Evolutionary conservation across 176 grass and related monocot species (phyloP).

Genomic region (Cenchrus americanus): DNA sequence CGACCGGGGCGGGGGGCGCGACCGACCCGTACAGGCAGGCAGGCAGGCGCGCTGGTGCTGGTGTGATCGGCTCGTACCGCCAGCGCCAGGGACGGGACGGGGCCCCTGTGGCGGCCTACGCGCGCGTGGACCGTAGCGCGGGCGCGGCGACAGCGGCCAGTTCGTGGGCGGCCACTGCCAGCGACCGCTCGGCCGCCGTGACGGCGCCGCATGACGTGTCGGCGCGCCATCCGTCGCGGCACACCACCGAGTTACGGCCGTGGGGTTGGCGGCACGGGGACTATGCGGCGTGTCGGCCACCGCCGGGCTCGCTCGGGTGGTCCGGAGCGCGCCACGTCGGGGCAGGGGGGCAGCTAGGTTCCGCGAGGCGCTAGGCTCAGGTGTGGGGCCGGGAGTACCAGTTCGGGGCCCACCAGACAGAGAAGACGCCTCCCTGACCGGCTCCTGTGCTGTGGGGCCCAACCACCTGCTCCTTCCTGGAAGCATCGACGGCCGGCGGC

Average conservation of each 20-base stretch:
- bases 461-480: neutral
- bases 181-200: neutral
- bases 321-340: slow-evolving; percentile 23
- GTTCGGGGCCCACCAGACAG: neutral
- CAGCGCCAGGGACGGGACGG: neutral
- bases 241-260: neutral
- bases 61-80: neutral
- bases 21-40: neutral
- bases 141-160: neutral
- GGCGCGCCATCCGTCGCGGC: neutral
- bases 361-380: neutral
- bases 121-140: neutral
- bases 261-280: neutral
- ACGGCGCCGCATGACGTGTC: neutral
- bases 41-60: too few relatives aligned
- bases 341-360: neutral
- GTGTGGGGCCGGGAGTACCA: neutral
- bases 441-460: neutral
- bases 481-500: neutral
- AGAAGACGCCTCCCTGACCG: slow-evolving; percentile 11
- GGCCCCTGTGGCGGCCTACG: neutral
- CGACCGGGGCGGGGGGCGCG: neutral
- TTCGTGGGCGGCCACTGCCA: neutral
- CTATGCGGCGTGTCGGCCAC: slow-evolving; percentile 46
- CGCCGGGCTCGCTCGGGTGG: slow-evolving; percentile 2